Percentiles rank a stretch among this genome's conserved stretches.
These are phyloP conservation scores for Penicillium parvum DNA, from an alignment of 495 filamentous ascomycete species.

Conservation along the genomic window DNA sequence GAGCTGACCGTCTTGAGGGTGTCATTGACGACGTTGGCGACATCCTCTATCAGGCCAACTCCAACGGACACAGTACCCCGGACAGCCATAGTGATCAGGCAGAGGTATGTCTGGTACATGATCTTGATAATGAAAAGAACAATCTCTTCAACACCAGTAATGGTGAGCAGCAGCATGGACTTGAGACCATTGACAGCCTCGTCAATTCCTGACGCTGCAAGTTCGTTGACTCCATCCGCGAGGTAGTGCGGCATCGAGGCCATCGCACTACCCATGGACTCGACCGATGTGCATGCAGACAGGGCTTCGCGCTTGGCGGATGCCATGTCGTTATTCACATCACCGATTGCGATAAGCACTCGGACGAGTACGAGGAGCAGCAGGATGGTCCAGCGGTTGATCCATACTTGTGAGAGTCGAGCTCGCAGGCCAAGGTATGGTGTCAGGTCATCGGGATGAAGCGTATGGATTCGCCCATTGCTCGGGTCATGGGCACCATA, in stretches of 20 bases:
- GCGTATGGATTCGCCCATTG: constrained; percentile 26
- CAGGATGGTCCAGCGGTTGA: constrained; percentile 95
- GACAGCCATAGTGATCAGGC: constrained; percentile 76
- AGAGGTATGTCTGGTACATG: constrained; percentile 82
- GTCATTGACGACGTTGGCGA: constrained; percentile 66
- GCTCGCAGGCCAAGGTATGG: constrained; percentile 90
- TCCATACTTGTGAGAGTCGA: constrained; percentile 89
- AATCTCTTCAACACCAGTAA: constrained; percentile 81
- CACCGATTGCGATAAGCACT: constrained; percentile 66
- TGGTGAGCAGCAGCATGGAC: constrained; percentile 65
- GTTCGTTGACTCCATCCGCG: constrained; percentile 77
- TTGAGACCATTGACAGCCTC: constrained; percentile 72
- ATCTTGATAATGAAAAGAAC: constrained; percentile 87
- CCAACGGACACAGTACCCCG: constrained; percentile 69
- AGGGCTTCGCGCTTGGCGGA: constrained; percentile 77
- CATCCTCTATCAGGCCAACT: constrained; percentile 63
- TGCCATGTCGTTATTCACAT: constrained; percentile 65
- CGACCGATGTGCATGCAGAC: constrained; percentile 84
- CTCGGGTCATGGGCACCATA: constrained; percentile 42
- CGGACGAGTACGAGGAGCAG: constrained; percentile 79
- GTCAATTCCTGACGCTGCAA: constrained; percentile 73
- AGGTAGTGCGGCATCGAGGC: constrained; percentile 97
- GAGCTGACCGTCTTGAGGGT: constrained; percentile 61
- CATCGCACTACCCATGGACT: constrained; percentile 91
- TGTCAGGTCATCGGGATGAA: constrained; percentile 74